phyloP scores from a whole-genome alignment of 2,329 filamentous ascomycete genomes.

The Fusarium heterosporum region DNA sequence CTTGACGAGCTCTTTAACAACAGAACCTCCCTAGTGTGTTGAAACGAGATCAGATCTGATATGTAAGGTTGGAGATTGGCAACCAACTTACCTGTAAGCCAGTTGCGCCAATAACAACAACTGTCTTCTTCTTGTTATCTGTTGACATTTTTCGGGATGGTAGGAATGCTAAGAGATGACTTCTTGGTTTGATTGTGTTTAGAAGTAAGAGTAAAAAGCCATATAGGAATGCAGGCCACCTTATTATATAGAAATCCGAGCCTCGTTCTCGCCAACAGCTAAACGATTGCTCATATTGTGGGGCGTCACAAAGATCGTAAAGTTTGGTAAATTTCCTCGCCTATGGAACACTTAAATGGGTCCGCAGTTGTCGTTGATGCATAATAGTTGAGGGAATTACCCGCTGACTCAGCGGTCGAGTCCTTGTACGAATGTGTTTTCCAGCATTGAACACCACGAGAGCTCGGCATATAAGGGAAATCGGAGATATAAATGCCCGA shows the following conservation, averaged over 20 bases:
- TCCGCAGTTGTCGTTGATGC: neutral
- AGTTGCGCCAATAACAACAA: neutral
- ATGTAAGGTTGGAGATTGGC: rapidly evolving
- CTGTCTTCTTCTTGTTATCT: neutral
- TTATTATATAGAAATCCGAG: neutral
- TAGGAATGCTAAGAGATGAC: rapidly evolving
- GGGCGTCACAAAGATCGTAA: neutral
- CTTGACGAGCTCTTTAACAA: neutral
- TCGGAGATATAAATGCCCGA: neutral
- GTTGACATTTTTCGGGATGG: neutral
- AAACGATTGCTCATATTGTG: neutral
- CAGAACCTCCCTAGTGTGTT: conserved; percentile 3
- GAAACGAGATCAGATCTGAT: too few species aligned
- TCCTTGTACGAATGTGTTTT: too few species aligned
- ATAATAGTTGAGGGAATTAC: neutral
- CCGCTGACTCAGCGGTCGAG: conserved; percentile 12
- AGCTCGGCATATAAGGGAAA: neutral
- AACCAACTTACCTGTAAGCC: neutral
- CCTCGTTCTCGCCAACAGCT: neutral
- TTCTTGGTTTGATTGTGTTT: too few species aligned
- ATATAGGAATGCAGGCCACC: rapidly evolving
- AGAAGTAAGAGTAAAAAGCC: rapidly evolving
- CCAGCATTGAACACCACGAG: neutral
- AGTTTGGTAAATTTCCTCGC: neutral
- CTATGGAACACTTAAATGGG: neutral